Conservation (phyloP, 2,329 filamentous ascomycete genomes). For the Verticillium nonalfalfae region DNA sequence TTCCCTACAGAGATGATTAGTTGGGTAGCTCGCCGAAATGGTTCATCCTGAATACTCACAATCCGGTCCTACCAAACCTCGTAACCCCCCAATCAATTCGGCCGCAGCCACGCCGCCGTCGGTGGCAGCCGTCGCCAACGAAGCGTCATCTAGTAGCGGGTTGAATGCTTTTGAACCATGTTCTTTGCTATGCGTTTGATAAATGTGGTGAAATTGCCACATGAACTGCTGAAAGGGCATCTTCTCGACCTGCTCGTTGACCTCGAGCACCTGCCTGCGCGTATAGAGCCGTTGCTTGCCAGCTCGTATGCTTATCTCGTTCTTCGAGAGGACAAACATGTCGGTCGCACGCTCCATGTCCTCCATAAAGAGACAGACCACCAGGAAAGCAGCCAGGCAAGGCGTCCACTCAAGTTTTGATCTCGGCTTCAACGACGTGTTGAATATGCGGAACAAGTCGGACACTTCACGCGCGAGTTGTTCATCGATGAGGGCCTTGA, state of each 20-base stretch:
- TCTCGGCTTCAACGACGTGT: slow-evolving; percentile 47
- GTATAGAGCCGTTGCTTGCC: slow-evolving; percentile 27
- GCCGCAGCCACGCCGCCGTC: slow-evolving; percentile 30
- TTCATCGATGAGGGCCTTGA: slow-evolving; percentile 52
- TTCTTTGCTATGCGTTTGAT: slow-evolving; percentile 49
- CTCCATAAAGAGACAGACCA: slow-evolving; percentile 55
- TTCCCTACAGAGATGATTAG: slow-evolving; percentile 28
- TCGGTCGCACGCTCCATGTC: slow-evolving; percentile 47
- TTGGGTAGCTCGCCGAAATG: neutral
- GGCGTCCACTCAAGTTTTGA: slow-evolving; percentile 48
- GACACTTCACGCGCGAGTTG: slow-evolving; percentile 45
- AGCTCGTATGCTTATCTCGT: slow-evolving; percentile 39
- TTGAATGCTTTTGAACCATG: slow-evolving; percentile 42
- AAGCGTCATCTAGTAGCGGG: slow-evolving; percentile 40
- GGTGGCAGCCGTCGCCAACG: slow-evolving; percentile 35
- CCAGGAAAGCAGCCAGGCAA: slow-evolving; percentile 49
- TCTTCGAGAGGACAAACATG: slow-evolving; percentile 42
- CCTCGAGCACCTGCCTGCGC: slow-evolving; percentile 35
- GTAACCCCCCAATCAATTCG: slow-evolving; percentile 39
- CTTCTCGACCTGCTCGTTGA: slow-evolving; percentile 47
- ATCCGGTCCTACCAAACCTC: slow-evolving; percentile 27
- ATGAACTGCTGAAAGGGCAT: slow-evolving; percentile 55
- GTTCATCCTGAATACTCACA: neutral
- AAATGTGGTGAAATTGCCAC: slow-evolving; percentile 54
- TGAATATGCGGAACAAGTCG: slow-evolving; percentile 45